Percentiles rank a stretch among this genome's conserved stretches.
Evolutionary conservation across 2,329 filamentous ascomycete genomes (phyloP).

Genomic region (Daldinia sp.): DNA sequence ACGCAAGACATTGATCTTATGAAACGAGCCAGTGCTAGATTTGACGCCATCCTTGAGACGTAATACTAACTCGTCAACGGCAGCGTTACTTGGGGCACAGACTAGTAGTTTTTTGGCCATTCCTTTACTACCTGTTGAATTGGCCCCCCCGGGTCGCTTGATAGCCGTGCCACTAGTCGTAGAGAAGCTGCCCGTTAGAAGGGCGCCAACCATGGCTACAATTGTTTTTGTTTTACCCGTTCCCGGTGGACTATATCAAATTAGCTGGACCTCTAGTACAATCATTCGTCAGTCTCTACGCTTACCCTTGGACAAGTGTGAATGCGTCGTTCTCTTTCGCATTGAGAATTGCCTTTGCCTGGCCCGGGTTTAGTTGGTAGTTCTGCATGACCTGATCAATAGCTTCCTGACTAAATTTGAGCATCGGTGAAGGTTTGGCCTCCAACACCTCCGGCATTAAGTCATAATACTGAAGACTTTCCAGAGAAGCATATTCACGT

Average conservation of each 20-base stretch:
- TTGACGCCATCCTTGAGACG: conserved; percentile 90
- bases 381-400: conserved; percentile 76
- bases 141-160: conserved; percentile 54
- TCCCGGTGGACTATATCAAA: conserved; percentile 77
- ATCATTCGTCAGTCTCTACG: conserved; percentile 4
- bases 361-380: conserved; percentile 87
- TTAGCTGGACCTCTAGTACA: conserved; percentile 47
- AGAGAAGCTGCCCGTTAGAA: conserved; percentile 73
- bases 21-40: conserved; percentile 76
- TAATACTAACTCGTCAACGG: conserved; percentile 94
- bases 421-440: conserved; percentile 89
- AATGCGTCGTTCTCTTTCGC: conserved; percentile 97
- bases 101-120: conserved; percentile 87
- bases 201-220: conserved; percentile 90
- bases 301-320: conserved; percentile 89
- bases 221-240: conserved; percentile 99
- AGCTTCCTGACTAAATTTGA: conserved; percentile 81
- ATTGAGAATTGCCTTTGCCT: conserved; percentile 91
- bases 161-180: conserved; percentile 59
- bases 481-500: conserved; percentile 91
- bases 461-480: conserved; percentile 94
- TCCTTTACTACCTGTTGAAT: conserved; percentile 53
- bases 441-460: conserved; percentile 91
- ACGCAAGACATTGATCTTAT: conserved; percentile 88
- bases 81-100: conserved; percentile 98